Percentiles rank a stretch among this genome's conserved stretches.
These are phyloP conservation scores for Blastocystis sp. DNA, from an alignment of 352 stramenopile genomes.

Conservation along the genomic window DNA sequence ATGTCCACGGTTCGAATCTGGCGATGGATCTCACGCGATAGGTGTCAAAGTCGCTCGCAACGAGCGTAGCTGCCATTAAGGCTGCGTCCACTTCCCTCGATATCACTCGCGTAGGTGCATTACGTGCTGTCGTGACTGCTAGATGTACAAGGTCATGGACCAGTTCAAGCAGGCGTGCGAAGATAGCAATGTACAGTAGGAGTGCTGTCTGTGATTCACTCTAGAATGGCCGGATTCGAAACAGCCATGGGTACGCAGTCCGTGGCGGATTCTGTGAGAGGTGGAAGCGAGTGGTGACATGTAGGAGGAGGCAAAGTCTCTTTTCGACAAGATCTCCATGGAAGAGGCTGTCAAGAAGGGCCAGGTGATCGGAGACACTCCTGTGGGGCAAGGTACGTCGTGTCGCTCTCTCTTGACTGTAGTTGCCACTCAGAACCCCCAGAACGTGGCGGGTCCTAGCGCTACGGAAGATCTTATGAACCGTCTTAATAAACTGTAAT, in stretches of 20 bases:
- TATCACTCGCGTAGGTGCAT: conserved; percentile 4
- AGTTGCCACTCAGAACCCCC: neutral
- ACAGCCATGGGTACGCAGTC: conserved; percentile 26
- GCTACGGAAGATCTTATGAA: conserved; percentile 22
- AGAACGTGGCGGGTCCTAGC: neutral
- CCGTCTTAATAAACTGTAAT: conserved; percentile 69
- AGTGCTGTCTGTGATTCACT: neutral
- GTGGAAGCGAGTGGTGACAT: neutral
- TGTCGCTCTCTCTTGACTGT: no score
- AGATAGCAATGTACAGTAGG: conserved; percentile 54
- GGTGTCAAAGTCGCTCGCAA: conserved; percentile 30
- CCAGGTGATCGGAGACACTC: no score
- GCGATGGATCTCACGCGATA: neutral
- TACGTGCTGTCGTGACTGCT: neutral
- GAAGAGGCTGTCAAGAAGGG: neutral
- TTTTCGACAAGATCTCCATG: conserved; percentile 7
- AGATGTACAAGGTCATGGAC: conserved; percentile 70
- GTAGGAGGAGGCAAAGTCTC: conserved; percentile 23
- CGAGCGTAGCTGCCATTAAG: conserved; percentile 32
- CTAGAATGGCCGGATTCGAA: conserved; percentile 46
- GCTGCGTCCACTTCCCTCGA: conserved; percentile 10
- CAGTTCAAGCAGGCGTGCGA: conserved; percentile 59
- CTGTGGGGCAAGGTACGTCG: no score
- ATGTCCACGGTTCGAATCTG: conserved; percentile 28
- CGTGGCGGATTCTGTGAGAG: conserved; percentile 17